Evolutionary conservation across 495 filamentous ascomycete species (phyloP), one percentile per base, ranked within the genome.

Genomic region (Cercophora newfieldiana): DNA sequence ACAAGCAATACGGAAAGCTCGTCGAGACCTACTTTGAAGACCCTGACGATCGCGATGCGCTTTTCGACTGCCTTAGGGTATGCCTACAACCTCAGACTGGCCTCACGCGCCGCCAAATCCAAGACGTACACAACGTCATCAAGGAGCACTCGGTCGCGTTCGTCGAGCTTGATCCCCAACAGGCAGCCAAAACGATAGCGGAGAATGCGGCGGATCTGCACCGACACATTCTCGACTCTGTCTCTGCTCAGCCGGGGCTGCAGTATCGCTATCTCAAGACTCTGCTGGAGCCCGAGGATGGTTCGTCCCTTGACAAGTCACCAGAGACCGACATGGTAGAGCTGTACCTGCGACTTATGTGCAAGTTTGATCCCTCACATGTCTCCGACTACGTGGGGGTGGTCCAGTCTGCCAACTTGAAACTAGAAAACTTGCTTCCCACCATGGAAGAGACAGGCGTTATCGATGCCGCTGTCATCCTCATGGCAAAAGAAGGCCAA

Each of bases 401-500:
- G 6, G 82, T 97, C 14, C 89, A 91, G 61, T 88, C 91, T 7
- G 88, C 89, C 14, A 90, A 97, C 69, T 79, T 99, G 31, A 86
- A 89, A 14, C 83, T 99, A 0, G 91, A 93, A 21, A 86, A 90
- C 68, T 82, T 99, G 6, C 80, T 99, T 12, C 93, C 95, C 3
- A 85, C 87, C 1, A 91, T 99, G 81, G 95, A 99, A 74, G 85
- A 88, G 58, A 91, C 88, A 63, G 95, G 93, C 1, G 92, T 93
- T 18, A 87, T 99, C 48, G 96, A 99, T 80, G 95, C 94, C 14
- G 94, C 93, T 1, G 91, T 99, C 25, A 86, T 96, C 21, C 82
- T 99, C 10, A 90, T 98, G 82, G 91, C 94, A 53, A 84, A 92
- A 67, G 95, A 97, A 71, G 96, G 95, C 16, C 89, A 95, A 73